phyloP scores from a whole-genome alignment of 768 basidiomycete species.

The Podaxis sp. region DNA sequence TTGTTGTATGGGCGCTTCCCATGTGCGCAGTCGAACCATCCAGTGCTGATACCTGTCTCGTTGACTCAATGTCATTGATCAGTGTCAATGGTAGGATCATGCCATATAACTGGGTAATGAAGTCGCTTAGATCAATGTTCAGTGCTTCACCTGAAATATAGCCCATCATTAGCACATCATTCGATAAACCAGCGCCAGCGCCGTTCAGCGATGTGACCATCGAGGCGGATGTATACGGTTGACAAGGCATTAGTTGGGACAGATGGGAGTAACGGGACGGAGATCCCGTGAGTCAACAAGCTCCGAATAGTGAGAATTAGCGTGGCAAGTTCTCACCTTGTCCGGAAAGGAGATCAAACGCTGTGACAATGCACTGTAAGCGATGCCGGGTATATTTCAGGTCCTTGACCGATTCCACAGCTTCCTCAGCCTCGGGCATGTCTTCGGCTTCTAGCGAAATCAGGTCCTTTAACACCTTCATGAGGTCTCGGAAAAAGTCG shows the following conservation, averaged over 20 bases:
- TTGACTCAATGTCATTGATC: conserved; percentile 57
- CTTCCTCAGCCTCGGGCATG: conserved; percentile 22
- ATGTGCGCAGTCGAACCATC: background rate
- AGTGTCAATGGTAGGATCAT: conserved; percentile 77
- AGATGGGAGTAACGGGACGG: conserved; percentile 3
- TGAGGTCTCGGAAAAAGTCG: conserved; percentile 96
- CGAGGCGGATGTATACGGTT: conserved; percentile 12
- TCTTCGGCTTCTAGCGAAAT: conserved; percentile 52
- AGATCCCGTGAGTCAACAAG: conserved; percentile 10
- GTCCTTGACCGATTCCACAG: conserved; percentile 16
- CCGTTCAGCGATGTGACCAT: background rate
- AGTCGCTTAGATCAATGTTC: conserved; percentile 91
- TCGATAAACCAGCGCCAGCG: background rate
- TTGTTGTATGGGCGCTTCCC: conserved; percentile 3
- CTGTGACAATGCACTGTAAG: conserved; percentile 88
- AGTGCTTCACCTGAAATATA: conserved; percentile 84
- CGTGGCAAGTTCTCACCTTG: conserved; percentile 61
- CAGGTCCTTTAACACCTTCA: conserved; percentile 81
- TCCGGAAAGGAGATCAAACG: conserved; percentile 95
- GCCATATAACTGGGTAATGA: conserved; percentile 80
- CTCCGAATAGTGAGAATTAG: conserved; percentile 4
- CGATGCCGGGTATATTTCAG: conserved; percentile 52
- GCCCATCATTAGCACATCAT: background rate
- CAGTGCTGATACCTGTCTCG: conserved; percentile 20
- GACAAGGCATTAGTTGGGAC: conserved; percentile 10